Evolutionary conservation across 1,284 basidiomycete species (phyloP), one percentile per base, ranked within the genome.

Genomic region (Ustilago cynodontis): DNA sequence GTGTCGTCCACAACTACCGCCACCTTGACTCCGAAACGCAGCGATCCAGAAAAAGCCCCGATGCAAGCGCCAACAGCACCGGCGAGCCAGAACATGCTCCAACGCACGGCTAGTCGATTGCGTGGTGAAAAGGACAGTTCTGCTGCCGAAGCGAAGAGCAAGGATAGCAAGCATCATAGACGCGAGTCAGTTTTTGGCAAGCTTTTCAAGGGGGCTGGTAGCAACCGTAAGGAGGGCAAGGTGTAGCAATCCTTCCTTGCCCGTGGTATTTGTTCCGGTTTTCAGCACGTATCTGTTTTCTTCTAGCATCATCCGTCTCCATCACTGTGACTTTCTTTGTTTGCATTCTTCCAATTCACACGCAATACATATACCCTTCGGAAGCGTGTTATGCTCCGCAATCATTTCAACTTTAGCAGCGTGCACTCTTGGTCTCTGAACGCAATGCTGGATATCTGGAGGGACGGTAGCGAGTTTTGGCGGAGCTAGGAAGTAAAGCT

Each of bases 101-200:
- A 71, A 41, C 59, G 73, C 28, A 76, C 64, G 2, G 60, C 62
- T 24, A 66, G 61, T 55, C 63, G 63, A 14, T 31, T 65, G 22
- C 61, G 57, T 3, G 65, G 61, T 22, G 63, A 35, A 20, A 43
- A 43, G 18, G 51, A 26, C 18, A 26, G 22, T 24, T 41, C 51
- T 16, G 43, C 49, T 14, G 33, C 45, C 26, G 43, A 14, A 14
- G 55, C 39, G 14, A 53, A 18, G 18, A 35, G 28, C 20, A 20
- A 22, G 35, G n/a, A 37, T 11, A 45, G 35, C 26, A 56, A 56
- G 55, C 49, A 51, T 22, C 39, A 29, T 10, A 75, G 66, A 45
- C 60, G 73, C 29, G 68, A 71, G 14, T 76, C 73, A 22, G 68
- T 76, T 26, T 65, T 76, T 54, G 68, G 68, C 65, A 76, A 76